Evolutionary conservation across 169 alveolate species (phyloP), one percentile per base, ranked within the genome.

Genomic region (Plasmodium cynomolgi): DNA sequence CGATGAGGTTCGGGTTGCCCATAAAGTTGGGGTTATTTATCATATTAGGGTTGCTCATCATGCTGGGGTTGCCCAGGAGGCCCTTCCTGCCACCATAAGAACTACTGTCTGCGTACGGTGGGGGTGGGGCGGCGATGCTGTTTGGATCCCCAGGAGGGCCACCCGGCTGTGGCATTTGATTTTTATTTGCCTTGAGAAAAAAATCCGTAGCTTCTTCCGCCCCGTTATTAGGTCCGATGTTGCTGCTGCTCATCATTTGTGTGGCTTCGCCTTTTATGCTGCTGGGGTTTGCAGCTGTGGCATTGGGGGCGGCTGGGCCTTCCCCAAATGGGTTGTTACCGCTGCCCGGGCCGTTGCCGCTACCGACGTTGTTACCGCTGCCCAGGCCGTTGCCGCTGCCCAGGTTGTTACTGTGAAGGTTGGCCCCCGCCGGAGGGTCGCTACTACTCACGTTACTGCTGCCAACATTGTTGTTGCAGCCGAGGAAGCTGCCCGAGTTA

Each of bases 71-170:
- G 58, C 9, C 9, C 9, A 44, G 6, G 33, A 56, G 44, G 0
- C 56, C 26, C 20, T 77, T 86, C 31, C 93, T 86, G 31, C n/a
- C 68, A 44, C 47, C 47, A 44, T 33, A 88, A 31, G 82, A 20
- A 54, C 84, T 77, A 56, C n/a, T 39, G 72, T 88, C 94, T 29
- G 77, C n/a, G 15, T 17, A 62, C 29, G 94, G 94, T 13, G 94
- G 94, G 1, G 94, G 94, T 11, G 94, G 94, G 20, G 73, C 82
- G n/a, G 26, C 23, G 1, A 33, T 23, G 44, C 26, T 81, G 20
- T 23, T 62, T 8, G 90, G 13, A 34, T 90, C 94, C 20, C 50
- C 84, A n/a, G 58, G 41, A 8, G 13, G 31, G 56, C 20, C 44
- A 62, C 54, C 29, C 31, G n/a, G 72, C 62, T 80, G 83, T 13